Base-by-base conservation (phyloP, 805 yeast genomes). In the Sugiyamaella qingdaonensis region DNA sequence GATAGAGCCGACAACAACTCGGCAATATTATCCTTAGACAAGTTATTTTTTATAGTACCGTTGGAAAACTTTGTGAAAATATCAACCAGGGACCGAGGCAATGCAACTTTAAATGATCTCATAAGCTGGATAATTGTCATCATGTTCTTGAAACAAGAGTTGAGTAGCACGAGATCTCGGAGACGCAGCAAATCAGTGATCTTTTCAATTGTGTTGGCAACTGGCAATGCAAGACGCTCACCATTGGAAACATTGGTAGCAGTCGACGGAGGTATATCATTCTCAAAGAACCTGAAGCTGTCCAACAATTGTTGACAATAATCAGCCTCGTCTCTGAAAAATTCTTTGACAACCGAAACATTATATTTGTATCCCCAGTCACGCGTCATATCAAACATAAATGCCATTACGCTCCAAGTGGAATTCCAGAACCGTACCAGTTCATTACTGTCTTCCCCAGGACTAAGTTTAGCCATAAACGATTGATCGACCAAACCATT, bases 291-390 rank as follows among this genome's bases (percentile, higher is more conserved):
- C 54, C 83, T 73, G 62, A 79, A 86, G 1, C 91, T 80, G 52
- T 78, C 82, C n/a, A 91, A 65, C 33, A 91, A 70, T 1, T 76
- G 67, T 56, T 84, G 83, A 54, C 95, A 84, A 32, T 88, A 73
- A 60, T 91, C 97, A 48, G 92, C 74, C 0, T 88, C 84, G 64
- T 89, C 96, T 65, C 95, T 79, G 1, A 97, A 87, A 60, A 89
- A 91, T 53, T 90, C 95, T 42, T 84, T 78, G 60, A 88, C 73
- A 48, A 78, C 78, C 0, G 75, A 73, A 18, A 78, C 73, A 29
- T 79, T 78, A 60, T 82, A 84, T 35, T 71, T 68, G 1, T 76
- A 68, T 0, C 97, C 89, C 99, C 99, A 92, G 2, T 67, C 66
- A 11, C 86, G 70, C 1, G 95, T 88, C 52, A 79, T 77, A 41